These are phyloP conservation scores for Melanomma pulvis-pyrius DNA, from an alignment of 495 filamentous ascomycete species.

Conservation along the genomic window DNA sequence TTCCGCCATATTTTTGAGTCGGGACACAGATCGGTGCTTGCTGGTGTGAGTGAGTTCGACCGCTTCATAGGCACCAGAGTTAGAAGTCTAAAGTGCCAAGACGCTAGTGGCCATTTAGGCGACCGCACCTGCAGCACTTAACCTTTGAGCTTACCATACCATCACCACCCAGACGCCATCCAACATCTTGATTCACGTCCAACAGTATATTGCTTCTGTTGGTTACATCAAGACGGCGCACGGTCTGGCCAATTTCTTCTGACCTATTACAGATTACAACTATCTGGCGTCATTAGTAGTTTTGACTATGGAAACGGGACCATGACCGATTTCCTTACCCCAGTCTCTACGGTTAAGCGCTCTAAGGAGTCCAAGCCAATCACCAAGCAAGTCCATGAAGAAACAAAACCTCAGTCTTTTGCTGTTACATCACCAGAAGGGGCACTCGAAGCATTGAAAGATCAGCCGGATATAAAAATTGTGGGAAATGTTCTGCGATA, in stretches of 20 bases:
- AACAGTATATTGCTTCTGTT: no score
- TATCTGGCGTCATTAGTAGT: no score
- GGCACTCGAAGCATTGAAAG: slow-evolving; percentile 64
- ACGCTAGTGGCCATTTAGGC: slow-evolving; percentile 3
- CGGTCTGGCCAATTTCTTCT: no score
- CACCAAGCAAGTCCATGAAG: background rate
- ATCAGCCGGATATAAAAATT: slow-evolving; percentile 63
- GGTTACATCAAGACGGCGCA: no score
- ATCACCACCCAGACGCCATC: no score
- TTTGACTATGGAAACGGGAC: slow-evolving; percentile 18
- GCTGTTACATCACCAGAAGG: slow-evolving; percentile 53
- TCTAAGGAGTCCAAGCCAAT: background rate
- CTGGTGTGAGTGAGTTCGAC: background rate
- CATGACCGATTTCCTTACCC: slow-evolving; percentile 47
- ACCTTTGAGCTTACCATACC: no score
- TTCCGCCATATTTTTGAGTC: slow-evolving; percentile 23
- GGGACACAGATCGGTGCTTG: background rate
- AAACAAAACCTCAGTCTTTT: background rate
- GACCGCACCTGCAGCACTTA: background rate
- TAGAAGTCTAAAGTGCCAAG: slow-evolving; percentile 2
- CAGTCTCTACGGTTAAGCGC: slow-evolving; percentile 37
- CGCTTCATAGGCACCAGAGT: slow-evolving; percentile 7
- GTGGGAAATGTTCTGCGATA: slow-evolving; percentile 57
- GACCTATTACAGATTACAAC: no score
- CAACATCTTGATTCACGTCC: no score